These are phyloP conservation scores for Penicillium sclerotigenum DNA, from an alignment of 2,329 filamentous ascomycete genomes.

Conservation along the genomic window DNA sequence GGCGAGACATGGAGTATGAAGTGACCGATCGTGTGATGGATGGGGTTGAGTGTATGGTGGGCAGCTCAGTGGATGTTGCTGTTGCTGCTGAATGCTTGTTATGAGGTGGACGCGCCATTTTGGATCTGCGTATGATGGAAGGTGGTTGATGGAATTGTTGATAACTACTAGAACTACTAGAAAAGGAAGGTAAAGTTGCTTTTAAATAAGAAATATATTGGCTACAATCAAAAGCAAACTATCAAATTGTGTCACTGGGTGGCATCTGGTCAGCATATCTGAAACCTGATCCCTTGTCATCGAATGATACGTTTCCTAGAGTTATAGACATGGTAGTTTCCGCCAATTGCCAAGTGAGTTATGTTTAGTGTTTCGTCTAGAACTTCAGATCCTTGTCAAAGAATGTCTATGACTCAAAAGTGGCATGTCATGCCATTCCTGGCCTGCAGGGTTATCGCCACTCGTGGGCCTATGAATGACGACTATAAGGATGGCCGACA, in stretches of 20 bases:
- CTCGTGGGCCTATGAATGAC: background rate
- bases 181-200: background rate
- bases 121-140: background rate
- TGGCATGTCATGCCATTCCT: background rate
- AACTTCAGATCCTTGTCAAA: background rate
- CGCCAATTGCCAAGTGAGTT: background rate
- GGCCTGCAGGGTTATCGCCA: background rate
- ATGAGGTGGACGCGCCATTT: background rate
- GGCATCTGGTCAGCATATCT: background rate
- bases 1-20: background rate
- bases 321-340: background rate
- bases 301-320: background rate
- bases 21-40: background rate
- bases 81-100: background rate
- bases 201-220: background rate
- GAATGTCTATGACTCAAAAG: background rate
- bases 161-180: too few species aligned
- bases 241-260: background rate
- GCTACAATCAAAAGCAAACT: background rate
- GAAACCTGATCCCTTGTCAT: slow-evolving; percentile 5
- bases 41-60: background rate
- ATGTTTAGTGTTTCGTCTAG: background rate
- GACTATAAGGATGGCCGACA: background rate
- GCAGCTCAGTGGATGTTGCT: background rate
- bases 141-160: background rate